These are phyloP conservation scores for Chaetomium fimeti DNA, from an alignment of 495 filamentous ascomycete genomes.

Conservation along the genomic window DNA sequence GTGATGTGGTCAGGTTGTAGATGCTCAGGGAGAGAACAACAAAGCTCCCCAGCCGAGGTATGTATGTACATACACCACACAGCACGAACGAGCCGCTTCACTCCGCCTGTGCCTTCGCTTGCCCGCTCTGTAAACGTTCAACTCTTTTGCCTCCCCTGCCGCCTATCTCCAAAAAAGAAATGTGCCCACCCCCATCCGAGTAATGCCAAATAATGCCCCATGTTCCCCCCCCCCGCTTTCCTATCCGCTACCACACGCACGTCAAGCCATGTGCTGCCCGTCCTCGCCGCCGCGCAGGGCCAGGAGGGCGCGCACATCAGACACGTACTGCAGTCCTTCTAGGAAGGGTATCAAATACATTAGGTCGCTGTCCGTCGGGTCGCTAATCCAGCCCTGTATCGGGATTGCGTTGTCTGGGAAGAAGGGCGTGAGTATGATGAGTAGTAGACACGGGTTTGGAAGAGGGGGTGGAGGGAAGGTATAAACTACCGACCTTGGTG, in stretches of 20 bases:
- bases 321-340: constrained; percentile 92
- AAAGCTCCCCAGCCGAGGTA: too few species aligned
- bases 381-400: constrained; percentile 89
- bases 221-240: not conserved
- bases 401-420: constrained; percentile 84
- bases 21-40: too few species aligned
- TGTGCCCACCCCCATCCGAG: not conserved
- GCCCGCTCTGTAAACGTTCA: not conserved
- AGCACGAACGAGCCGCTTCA: not conserved
- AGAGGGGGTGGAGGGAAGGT: not conserved
- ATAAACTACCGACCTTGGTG: constrained; percentile 71
- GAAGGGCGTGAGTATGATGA: not conserved
- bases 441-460: constrained; percentile 5
- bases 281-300: constrained; percentile 83
- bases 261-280: constrained; percentile 50
- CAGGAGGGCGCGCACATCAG: constrained; percentile 86
- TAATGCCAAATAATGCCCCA: not conserved
- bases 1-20: too few species aligned
- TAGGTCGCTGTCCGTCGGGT: constrained; percentile 86
- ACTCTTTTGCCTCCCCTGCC: not conserved
- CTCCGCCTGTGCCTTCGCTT: not conserved
- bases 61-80: too few species aligned
- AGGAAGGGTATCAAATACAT: constrained; percentile 90
- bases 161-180: constrained; percentile 6
- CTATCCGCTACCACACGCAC: not conserved